Percentiles rank a stretch among this genome's conserved stretches.
Evolutionary conservation across 2,329 filamentous ascomycete genomes (phyloP).

Genomic region (Hymenoscyphus occultus): DNA sequence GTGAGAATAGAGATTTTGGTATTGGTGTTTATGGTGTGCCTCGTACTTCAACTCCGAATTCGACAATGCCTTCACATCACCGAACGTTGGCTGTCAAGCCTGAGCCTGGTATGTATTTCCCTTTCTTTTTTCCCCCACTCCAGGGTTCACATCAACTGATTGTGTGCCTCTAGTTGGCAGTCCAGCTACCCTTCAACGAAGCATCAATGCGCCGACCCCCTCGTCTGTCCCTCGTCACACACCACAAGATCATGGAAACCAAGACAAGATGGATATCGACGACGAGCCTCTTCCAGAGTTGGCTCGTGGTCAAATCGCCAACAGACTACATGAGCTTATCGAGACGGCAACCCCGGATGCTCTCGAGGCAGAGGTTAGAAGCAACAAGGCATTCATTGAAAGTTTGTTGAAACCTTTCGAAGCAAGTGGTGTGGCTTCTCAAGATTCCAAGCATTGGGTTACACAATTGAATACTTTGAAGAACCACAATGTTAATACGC

Average conservation of each 20-base stretch:
- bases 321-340: conserved; percentile 27
- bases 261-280: background rate
- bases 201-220: background rate
- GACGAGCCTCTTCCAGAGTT: conserved; percentile 2
- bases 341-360: conserved; percentile 21
- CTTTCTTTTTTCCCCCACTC: background rate
- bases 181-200: background rate
- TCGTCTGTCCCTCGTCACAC: background rate
- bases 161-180: background rate
- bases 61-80: background rate
- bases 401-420: conserved; percentile 27
- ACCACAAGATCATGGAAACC: background rate
- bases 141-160: background rate
- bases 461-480: conserved; percentile 27
- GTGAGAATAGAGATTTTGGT: background rate
- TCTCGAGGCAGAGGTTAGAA: conserved; percentile 30
- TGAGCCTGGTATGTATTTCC: background rate
- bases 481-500: conserved; percentile 27
- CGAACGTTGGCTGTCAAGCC: background rate
- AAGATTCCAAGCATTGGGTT: conserved; percentile 30
- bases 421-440: conserved; percentile 10
- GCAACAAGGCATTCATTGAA: conserved; percentile 25
- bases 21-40: background rate
- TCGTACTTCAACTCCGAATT: background rate
- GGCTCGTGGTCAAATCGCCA: conserved; percentile 18